Evolutionary conservation across 148 eudicot species (phyloP).

Genomic region (Nepenthes gracilis): DNA sequence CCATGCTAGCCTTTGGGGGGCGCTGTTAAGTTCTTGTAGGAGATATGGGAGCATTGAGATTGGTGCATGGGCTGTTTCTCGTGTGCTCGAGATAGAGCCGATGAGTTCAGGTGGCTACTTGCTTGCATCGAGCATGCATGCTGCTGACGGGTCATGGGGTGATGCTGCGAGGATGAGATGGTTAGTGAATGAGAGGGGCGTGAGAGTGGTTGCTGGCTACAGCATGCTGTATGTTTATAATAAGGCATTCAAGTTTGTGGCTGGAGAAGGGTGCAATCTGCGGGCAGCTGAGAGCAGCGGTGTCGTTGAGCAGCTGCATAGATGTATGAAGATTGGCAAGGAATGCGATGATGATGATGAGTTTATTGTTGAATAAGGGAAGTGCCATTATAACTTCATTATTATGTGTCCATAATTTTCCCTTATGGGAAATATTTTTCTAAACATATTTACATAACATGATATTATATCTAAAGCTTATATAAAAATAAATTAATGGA

Average conservation of each 20-base stretch:
- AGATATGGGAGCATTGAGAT: constrained; percentile 26
- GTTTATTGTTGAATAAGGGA: not conserved
- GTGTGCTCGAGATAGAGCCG: constrained; percentile 63
- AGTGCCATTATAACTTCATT: not conserved
- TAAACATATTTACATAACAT: no score
- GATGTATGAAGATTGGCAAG: constrained; percentile 29
- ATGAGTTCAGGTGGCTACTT: constrained; percentile 52
- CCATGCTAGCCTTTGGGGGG: constrained; percentile 63
- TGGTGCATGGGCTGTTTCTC: constrained; percentile 32
- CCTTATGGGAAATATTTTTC: no score
- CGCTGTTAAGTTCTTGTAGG: constrained; percentile 63
- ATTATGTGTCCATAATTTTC: no score
- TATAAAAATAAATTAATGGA: no score
- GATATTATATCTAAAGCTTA: no score
- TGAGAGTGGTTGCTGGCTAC: constrained; percentile 43
- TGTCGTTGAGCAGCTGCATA: constrained; percentile 36
- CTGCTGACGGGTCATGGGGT: constrained; percentile 48
- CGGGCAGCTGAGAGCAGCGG: constrained; percentile 18
- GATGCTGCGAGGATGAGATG: constrained; percentile 51
- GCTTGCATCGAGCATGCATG: constrained; percentile 60
- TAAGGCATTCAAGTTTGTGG: constrained; percentile 45
- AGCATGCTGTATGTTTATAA: constrained; percentile 46
- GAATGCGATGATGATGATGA: constrained; percentile 7
- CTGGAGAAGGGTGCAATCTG: constrained; percentile 34
- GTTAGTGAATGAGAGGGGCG: constrained; percentile 51